Percentiles rank a stretch among this genome's conserved stretches.
These are phyloP conservation scores for Huntiella abstrusa DNA, from an alignment of 2,329 filamentous ascomycete genomes.

Conservation along the genomic window DNA sequence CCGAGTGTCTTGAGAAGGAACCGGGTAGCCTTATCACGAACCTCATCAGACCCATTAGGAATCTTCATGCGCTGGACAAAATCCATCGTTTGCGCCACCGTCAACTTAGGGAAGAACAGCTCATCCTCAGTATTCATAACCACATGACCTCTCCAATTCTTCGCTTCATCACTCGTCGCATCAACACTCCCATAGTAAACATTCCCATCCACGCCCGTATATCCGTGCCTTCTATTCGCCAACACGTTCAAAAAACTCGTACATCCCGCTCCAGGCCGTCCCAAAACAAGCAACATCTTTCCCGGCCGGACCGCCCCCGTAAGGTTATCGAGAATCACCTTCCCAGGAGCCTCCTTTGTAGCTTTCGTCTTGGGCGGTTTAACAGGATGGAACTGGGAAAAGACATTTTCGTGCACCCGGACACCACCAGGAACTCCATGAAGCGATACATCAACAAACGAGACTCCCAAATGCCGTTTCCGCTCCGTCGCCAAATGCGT, in stretches of 20 bases:
- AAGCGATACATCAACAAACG: slow-evolving; percentile 4
- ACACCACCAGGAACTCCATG: slow-evolving; percentile 3
- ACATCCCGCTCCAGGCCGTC: slow-evolving; percentile 50
- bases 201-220: neutral
- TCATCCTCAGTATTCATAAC: slow-evolving; percentile 59
- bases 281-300: slow-evolving; percentile 53
- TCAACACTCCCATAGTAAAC: neutral
- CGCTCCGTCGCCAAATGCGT: neutral
- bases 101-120: slow-evolving; percentile 49
- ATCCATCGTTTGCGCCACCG: slow-evolving; percentile 49
- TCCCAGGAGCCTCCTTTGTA: neutral
- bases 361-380: slow-evolving; percentile 34
- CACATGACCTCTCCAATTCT: slow-evolving; percentile 37
- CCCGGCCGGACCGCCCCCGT: slow-evolving; percentile 54
- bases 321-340: slow-evolving; percentile 35
- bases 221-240: neutral
- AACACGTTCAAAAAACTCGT: slow-evolving; percentile 44
- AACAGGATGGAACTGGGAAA: slow-evolving; percentile 36
- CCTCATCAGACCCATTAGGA: slow-evolving; percentile 26
- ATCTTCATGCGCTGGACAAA: slow-evolving; percentile 48
- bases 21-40: slow-evolving; percentile 26
- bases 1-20: slow-evolving; percentile 45
- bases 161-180: slow-evolving; percentile 18
- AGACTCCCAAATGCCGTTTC: slow-evolving; percentile 1
- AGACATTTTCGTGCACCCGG: slow-evolving; percentile 40